Evolutionary conservation across 2,329 filamentous ascomycete species (phyloP).

Genomic region (Akanthomyces dipterigenus): DNA sequence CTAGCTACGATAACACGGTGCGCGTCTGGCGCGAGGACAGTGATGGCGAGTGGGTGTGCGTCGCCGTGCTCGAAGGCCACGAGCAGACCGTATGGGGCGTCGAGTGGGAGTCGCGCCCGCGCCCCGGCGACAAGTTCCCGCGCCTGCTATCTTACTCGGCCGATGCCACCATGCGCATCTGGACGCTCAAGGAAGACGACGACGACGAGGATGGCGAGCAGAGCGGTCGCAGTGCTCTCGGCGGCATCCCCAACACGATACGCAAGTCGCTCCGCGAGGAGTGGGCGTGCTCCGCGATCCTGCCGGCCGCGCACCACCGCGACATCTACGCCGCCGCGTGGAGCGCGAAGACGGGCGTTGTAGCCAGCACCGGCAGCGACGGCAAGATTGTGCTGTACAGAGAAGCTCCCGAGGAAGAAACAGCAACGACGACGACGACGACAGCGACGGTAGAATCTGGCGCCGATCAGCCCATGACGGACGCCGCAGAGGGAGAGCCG

Average conservation of each 20-base stretch:
- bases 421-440: slow-evolving; percentile 19
- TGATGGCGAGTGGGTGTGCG: slow-evolving; percentile 87
- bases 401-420: slow-evolving; percentile 38
- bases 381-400: slow-evolving; percentile 73
- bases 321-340: slow-evolving; percentile 81
- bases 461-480: slow-evolving; percentile 23
- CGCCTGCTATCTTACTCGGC: slow-evolving; percentile 80
- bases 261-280: slow-evolving; percentile 69
- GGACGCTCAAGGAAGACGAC: slow-evolving; percentile 56
- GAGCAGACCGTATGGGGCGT: slow-evolving; percentile 84
- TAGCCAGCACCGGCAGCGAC: slow-evolving; percentile 88
- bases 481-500: slow-evolving; percentile 12
- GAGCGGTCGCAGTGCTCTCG: slow-evolving; percentile 33
- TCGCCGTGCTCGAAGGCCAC: slow-evolving; percentile 74
- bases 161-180: slow-evolving; percentile 72
- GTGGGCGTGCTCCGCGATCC: slow-evolving; percentile 70
- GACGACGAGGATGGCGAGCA: slow-evolving; percentile 32
- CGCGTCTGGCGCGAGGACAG: slow-evolving; percentile 83
- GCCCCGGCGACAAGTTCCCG: slow-evolving; percentile 37
- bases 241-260: slow-evolving; percentile 83
- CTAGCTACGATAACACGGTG: slow-evolving; percentile 91
- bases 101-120: slow-evolving; percentile 55
- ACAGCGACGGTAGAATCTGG: slow-evolving; percentile 18
- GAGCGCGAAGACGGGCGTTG: slow-evolving; percentile 68
- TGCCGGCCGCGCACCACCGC: slow-evolving; percentile 70